Conservation (phyloP, 139 green algal genomes). For the Eudorina sp. region DNA sequence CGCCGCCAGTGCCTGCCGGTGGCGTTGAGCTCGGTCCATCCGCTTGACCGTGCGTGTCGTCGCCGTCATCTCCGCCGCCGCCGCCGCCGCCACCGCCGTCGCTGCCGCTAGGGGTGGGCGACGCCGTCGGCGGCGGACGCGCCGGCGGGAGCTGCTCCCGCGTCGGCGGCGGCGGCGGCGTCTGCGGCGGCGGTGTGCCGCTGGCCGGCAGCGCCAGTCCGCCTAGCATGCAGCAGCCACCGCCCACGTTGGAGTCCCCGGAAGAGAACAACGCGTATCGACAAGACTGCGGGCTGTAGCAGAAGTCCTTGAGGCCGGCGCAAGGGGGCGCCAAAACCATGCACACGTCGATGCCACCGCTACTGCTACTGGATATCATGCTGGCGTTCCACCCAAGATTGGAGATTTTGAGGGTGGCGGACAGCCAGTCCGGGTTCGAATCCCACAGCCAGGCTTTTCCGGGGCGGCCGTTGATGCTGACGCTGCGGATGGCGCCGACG, state of each 20-base stretch:
- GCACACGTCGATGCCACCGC: neutral
- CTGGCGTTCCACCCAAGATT: neutral
- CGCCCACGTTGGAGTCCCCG: neutral
- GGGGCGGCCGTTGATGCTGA: neutral
- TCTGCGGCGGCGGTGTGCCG: no score
- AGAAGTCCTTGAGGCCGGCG: neutral
- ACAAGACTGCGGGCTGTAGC: neutral
- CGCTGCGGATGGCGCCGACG: neutral
- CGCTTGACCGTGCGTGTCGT: no score
- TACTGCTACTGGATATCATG: neutral
- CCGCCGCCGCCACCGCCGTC: no score
- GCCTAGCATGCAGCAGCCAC: neutral
- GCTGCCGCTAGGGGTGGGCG: no score
- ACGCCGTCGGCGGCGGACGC: no score
- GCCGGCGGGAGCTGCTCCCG: no score
- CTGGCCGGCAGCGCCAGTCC: neutral
- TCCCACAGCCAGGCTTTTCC: slow-evolving; percentile 17
- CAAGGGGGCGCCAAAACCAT: neutral
- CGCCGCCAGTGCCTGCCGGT: no score
- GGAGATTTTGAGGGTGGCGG: neutral
- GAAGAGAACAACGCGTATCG: neutral
- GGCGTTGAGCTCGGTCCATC: no score
- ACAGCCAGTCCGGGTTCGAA: neutral
- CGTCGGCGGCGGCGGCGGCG: neutral
- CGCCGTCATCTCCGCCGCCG: no score